These are phyloP conservation scores for Limnanthes douglasii DNA, from an alignment of 345 rosid species.

Conservation along the genomic window DNA sequence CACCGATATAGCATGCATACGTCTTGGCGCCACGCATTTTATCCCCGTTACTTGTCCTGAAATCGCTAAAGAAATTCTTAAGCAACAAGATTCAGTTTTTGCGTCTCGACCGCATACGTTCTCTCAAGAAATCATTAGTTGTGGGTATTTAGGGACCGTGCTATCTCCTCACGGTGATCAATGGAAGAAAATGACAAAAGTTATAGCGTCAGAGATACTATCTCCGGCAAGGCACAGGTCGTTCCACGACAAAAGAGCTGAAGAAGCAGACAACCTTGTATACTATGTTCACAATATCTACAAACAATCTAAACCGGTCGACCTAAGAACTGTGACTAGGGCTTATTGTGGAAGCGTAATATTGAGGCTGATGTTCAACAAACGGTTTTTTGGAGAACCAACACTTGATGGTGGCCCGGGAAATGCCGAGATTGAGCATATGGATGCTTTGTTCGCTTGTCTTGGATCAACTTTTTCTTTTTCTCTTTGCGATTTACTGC, in stretches of 20 bases:
- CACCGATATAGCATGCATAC: slow-evolving; percentile 12
- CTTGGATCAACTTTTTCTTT: background rate
- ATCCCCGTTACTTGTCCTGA: slow-evolving; percentile 7
- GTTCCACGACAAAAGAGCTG: slow-evolving; percentile 13
- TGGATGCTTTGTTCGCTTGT: background rate
- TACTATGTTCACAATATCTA: slow-evolving; percentile 12
- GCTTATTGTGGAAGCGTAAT: background rate
- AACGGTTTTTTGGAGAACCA: background rate
- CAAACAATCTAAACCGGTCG: background rate
- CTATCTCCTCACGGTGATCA: slow-evolving; percentile 8
- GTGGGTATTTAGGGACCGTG: slow-evolving; percentile 1
- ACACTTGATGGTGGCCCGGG: background rate
- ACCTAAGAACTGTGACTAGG: background rate
- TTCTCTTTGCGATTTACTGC: background rate
- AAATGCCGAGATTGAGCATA: background rate
- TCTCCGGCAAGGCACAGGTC: slow-evolving; percentile 1
- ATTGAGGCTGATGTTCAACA: background rate
- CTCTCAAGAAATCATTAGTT: background rate
- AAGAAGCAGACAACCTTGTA: slow-evolving; percentile 19
- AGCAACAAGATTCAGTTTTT: slow-evolving; percentile 9
- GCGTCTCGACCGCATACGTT: slow-evolving; percentile 4
- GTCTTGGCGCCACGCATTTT: slow-evolving; percentile 7
- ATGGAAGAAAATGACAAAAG: slow-evolving; percentile 19
- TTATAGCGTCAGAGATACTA: slow-evolving; percentile 4
- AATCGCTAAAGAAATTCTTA: slow-evolving; percentile 13